phyloP scores from a whole-genome alignment of 129 eudicot genomes.

The Artemisia annua region DNA sequence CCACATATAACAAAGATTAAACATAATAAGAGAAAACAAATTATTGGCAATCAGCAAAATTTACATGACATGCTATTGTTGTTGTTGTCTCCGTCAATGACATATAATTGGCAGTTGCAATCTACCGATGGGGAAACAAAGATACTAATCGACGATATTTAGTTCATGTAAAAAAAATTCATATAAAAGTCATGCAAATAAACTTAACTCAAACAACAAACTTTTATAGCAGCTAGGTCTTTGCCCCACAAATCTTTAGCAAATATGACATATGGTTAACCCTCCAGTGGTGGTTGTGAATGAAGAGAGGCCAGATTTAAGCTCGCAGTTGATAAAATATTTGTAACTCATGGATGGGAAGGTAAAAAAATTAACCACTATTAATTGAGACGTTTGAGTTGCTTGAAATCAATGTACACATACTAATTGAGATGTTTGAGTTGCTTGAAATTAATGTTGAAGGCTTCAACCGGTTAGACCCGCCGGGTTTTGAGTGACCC shows the following conservation, averaged over 20 bases:
- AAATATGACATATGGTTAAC: slow-evolving; percentile 22
- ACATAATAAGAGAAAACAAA: slow-evolving; percentile 18
- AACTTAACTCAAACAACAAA: slow-evolving; percentile 31
- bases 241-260: slow-evolving; percentile 26
- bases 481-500: too few species aligned
- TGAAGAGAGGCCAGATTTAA: not conserved
- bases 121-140: slow-evolving; percentile 5
- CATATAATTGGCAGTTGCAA: slow-evolving; percentile 21
- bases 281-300: not conserved
- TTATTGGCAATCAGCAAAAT: slow-evolving; percentile 39
- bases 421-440: too few species aligned
- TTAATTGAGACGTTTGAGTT: too few species aligned
- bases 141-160: slow-evolving; percentile 20
- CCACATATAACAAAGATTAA: not conserved
- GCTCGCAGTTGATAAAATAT: too few species aligned
- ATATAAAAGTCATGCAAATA: slow-evolving; percentile 23
- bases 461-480: too few species aligned
- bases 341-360: too few species aligned
- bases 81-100: not conserved
- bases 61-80: slow-evolving; percentile 27
- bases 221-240: slow-evolving; percentile 27
- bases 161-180: slow-evolving; percentile 16
- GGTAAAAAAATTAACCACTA: too few species aligned
- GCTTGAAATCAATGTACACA: too few species aligned
- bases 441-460: too few species aligned